A percentile compares a stretch with the other conserved stretches of the same genome.
These are phyloP conservation scores for Saposhnikovia divaricata DNA, from an alignment of 129 eudicot species.

Conservation along the genomic window DNA sequence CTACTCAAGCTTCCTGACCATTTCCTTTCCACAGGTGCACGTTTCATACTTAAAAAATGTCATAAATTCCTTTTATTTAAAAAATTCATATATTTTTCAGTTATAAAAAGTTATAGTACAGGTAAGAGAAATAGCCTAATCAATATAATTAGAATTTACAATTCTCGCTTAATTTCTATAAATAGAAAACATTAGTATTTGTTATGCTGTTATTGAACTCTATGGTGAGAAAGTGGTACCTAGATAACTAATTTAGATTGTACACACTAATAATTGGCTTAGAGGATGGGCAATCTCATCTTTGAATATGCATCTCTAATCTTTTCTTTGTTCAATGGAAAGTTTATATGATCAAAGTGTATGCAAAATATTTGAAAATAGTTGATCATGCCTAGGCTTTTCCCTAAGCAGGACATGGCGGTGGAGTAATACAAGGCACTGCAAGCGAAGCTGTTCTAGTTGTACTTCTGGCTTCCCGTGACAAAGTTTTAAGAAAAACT, in stretches of 20 bases:
- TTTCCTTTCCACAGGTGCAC: conserved; percentile 79
- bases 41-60: neutral
- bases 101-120: neutral
- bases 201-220: neutral
- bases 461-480: conserved; percentile 87
- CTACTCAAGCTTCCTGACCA: conserved; percentile 69
- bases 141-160: neutral
- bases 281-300: neutral
- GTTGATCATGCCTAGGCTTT: neutral
- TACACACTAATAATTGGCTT: neutral
- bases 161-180: neutral
- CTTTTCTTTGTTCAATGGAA: neutral
- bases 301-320: neutral
- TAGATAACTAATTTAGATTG: neutral
- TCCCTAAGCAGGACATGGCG: conserved; percentile 66
- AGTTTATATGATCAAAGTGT: neutral
- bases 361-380: neutral
- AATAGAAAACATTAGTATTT: neutral
- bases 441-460: conserved; percentile 97
- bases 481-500: conserved; percentile 53
- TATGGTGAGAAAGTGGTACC: neutral
- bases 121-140: neutral
- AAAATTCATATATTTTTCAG: neutral
- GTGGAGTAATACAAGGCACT: conserved; percentile 96
- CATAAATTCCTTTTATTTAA: neutral